Percentiles rank a stretch among this genome's conserved stretches.
Evolutionary conservation across 768 basidiomycete species (phyloP).

Genomic region (Psilocybe sp.): DNA sequence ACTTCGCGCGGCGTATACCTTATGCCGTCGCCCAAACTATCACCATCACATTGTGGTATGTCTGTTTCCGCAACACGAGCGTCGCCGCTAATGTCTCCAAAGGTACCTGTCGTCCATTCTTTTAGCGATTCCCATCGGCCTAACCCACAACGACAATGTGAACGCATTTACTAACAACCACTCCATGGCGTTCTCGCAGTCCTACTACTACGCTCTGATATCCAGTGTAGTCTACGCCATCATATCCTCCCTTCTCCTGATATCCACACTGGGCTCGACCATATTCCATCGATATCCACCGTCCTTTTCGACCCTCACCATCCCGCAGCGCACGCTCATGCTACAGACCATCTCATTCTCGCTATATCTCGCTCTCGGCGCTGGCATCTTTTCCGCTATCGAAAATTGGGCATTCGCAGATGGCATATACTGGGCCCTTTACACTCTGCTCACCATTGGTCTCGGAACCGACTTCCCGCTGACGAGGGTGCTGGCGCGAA

Average conservation of each 20-base stretch:
- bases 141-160: conserved; percentile 19
- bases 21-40: conserved; percentile 34
- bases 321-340: conserved; percentile 40
- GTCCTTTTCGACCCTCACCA: conserved; percentile 32
- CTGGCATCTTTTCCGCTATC: conserved; percentile 31
- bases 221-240: conserved; percentile 25
- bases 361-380: conserved; percentile 36
- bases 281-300: conserved; percentile 33
- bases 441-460: conserved; percentile 39
- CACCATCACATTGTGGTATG: conserved; percentile 36
- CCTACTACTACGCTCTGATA: conserved; percentile 38
- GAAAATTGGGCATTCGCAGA: conserved; percentile 37
- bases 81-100: neutral
- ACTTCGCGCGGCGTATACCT: conserved; percentile 33
- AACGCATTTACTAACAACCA: conserved; percentile 5
- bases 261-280: conserved; percentile 27
- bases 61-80: neutral
- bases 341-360: conserved; percentile 38
- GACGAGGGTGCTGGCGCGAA: conserved; percentile 19
- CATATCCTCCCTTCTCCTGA: conserved; percentile 26
- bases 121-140: conserved; percentile 30
- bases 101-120: conserved; percentile 37
- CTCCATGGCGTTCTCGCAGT: conserved; percentile 25
- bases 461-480: conserved; percentile 38
- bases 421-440: conserved; percentile 41